A percentile compares a stretch with the other conserved stretches of the same genome.
phyloP scores from a whole-genome alignment of 75 land plant species.

The Sequoiadendron giganteum region DNA sequence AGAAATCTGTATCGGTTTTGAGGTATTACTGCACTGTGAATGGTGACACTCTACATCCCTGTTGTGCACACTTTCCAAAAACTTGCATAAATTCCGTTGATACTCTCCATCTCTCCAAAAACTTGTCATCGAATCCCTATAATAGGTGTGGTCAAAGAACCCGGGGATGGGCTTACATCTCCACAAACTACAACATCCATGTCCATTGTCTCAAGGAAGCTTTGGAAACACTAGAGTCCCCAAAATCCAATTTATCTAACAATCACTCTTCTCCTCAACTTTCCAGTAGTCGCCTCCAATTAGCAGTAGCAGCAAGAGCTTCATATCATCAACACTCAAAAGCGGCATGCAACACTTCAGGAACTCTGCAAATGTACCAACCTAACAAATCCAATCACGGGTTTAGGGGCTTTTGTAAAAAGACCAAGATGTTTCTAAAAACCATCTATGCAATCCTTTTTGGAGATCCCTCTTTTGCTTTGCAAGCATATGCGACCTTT shows the following conservation, averaged over 20 bases:
- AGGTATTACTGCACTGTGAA: constrained; percentile 33
- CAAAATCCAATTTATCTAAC: constrained; percentile 25
- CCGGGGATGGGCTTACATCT: constrained; percentile 26
- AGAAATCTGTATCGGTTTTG: constrained; percentile 23
- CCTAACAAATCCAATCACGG: constrained; percentile 24
- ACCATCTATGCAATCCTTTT: constrained; percentile 51
- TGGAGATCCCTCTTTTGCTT: constrained; percentile 36
- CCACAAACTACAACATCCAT: constrained; percentile 25
- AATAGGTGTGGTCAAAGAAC: constrained; percentile 28
- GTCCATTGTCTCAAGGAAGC: constrained; percentile 49
- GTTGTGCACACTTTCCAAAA: constrained; percentile 8
- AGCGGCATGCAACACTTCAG: constrained; percentile 33
- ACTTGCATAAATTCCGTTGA: constrained; percentile 1
- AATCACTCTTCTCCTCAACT: not conserved
- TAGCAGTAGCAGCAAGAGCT: not conserved
- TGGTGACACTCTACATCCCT: constrained; percentile 41
- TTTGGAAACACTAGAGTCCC: constrained; percentile 31
- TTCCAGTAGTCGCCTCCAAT: not conserved
- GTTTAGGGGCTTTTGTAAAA: constrained; percentile 36
- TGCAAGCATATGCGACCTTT: too few species aligned
- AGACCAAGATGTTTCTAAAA: constrained; percentile 42
- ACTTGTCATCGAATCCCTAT: constrained; percentile 10
- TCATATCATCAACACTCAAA: constrained; percentile 11
- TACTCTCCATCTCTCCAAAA: constrained; percentile 14
- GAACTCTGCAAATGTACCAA: constrained; percentile 18